phyloP scores from a whole-genome alignment of 2,329 filamentous ascomycete species.

The Canariomyces notabilis region DNA sequence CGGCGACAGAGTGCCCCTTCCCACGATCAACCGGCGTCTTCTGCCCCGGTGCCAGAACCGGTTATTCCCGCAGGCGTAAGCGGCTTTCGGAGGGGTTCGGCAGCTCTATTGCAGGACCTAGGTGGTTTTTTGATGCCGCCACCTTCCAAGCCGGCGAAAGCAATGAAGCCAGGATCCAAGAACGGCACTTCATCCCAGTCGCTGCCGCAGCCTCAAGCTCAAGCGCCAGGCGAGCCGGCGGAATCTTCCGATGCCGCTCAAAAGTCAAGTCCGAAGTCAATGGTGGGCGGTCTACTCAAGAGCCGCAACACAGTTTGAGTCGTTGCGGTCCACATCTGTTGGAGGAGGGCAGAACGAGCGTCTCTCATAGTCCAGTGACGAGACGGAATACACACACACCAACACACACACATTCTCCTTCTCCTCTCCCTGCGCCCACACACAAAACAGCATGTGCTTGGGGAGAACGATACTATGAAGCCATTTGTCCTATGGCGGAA shows the following conservation, averaged over 20 bases:
- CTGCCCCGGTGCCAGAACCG: constrained; percentile 36
- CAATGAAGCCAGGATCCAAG: constrained; percentile 7
- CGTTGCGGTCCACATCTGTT: not conserved
- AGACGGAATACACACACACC: not conserved
- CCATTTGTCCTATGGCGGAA: too few relatives aligned
- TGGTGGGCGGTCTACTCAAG: constrained; percentile 8
- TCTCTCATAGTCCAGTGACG: not conserved
- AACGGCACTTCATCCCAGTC: not conserved
- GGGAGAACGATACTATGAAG: too few relatives aligned
- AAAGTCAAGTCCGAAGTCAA: not conserved
- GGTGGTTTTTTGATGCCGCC: constrained; percentile 48
- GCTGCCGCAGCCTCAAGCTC: not conserved
- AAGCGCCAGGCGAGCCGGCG: not conserved
- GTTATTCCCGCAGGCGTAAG: constrained; percentile 40
- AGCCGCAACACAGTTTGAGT: not conserved
- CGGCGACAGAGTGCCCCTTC: constrained; percentile 41
- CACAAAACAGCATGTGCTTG: too few relatives aligned
- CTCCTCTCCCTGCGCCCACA: too few relatives aligned
- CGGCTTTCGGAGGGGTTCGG: constrained; percentile 50
- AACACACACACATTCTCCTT: too few relatives aligned
- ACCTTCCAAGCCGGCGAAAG: constrained; percentile 21
- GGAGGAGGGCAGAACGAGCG: not conserved
- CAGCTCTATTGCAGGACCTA: constrained; percentile 54
- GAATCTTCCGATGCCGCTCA: not conserved
- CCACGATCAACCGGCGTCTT: constrained; percentile 35